phyloP scores from a whole-genome alignment of 306 rosid species.

The Prunus mume region DNA sequence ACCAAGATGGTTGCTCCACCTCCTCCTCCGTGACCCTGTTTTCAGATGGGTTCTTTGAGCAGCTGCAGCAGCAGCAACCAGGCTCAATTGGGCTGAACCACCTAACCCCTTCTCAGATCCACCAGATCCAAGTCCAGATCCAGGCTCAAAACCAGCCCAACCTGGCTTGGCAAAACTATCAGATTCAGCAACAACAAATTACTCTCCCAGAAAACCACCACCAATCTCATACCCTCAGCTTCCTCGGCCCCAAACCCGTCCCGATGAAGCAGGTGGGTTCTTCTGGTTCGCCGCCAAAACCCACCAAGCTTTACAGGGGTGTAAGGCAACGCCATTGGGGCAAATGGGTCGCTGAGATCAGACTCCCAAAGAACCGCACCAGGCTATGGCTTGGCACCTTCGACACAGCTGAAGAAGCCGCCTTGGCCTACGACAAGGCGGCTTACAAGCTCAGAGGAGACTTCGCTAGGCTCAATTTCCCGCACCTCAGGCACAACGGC shows the following conservation, averaged over 20 bases:
- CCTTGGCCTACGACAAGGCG: slow-evolving; percentile 90
- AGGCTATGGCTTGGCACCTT: slow-evolving; percentile 98
- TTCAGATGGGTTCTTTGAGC: slow-evolving; percentile 45
- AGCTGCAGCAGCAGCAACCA: slow-evolving; percentile 11
- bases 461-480: slow-evolving; percentile 88
- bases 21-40: slow-evolving; percentile 42
- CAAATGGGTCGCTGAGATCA: slow-evolving; percentile 97
- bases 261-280: slow-evolving; percentile 56
- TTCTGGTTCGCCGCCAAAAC: slow-evolving; percentile 50
- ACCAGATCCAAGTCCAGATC: slow-evolving; percentile 73
- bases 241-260: slow-evolving; percentile 56
- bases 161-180: slow-evolving; percentile 16
- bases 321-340: slow-evolving; percentile 99
- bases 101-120: slow-evolving; percentile 60
- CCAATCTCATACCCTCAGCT: slow-evolving; percentile 23
- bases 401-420: slow-evolving; percentile 98
- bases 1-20: slow-evolving; percentile 34
- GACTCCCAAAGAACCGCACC: slow-evolving; percentile 90
- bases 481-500: slow-evolving; percentile 68
- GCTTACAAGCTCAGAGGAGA: slow-evolving; percentile 96
- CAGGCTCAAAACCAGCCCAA: slow-evolving; percentile 36
- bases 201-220: neutral
- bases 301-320: slow-evolving; percentile 88
- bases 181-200: neutral
- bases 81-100: slow-evolving; percentile 59